Evolutionary conservation across 192 early-diverging fungal genomes (phyloP).

Genomic region (Pilobolus umbonatus): DNA sequence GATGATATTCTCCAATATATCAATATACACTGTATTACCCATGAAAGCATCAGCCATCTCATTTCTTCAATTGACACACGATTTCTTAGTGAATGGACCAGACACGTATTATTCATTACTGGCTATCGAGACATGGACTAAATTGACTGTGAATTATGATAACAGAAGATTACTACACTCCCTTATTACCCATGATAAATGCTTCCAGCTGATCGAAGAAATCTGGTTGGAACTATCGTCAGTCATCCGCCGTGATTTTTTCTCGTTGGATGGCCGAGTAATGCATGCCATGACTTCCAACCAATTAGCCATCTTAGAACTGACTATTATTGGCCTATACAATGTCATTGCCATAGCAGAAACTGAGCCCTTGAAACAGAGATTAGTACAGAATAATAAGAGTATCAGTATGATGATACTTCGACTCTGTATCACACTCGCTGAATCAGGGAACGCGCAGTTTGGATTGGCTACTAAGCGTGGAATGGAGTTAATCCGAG

Average conservation of each 20-base stretch:
- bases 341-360: conserved; percentile 39
- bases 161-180: conserved; percentile 46
- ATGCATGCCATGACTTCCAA: conserved; percentile 33
- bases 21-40: conserved; percentile 40
- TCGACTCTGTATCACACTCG: conserved; percentile 29
- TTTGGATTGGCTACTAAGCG: conserved; percentile 27
- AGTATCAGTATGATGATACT: conserved; percentile 28
- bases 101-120: conserved; percentile 57
- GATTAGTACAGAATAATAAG: conserved; percentile 20
- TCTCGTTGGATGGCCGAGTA: conserved; percentile 32
- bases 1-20: conserved; percentile 62
- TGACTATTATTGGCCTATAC: conserved; percentile 48
- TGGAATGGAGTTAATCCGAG: conserved; percentile 28
- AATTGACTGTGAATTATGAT: conserved; percentile 52
- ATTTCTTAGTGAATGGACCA: conserved; percentile 48
- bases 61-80: conserved; percentile 41
- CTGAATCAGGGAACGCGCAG: conserved; percentile 29
- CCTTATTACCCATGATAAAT: conserved; percentile 20
- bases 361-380: conserved; percentile 14
- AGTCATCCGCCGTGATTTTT: conserved; percentile 29
- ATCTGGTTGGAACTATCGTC: conserved; percentile 32
- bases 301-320: conserved; percentile 47
- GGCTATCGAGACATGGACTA: conserved; percentile 59
- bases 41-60: conserved; percentile 32
- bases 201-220: conserved; percentile 24